These are phyloP conservation scores for Neurospora discreta DNA, from an alignment of 495 filamentous ascomycete species.

Conservation along the genomic window DNA sequence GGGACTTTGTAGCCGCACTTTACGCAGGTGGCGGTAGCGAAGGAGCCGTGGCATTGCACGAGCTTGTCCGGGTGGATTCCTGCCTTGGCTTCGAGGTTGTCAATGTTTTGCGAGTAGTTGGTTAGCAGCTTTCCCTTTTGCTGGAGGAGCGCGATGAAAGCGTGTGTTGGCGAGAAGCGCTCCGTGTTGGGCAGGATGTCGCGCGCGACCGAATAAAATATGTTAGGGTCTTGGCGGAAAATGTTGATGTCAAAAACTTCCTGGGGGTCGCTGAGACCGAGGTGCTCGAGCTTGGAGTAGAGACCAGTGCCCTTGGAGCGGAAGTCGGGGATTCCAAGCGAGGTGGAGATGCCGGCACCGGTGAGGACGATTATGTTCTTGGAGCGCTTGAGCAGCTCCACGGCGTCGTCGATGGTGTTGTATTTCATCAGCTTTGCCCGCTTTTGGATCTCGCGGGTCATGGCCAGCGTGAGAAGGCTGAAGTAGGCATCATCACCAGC, in stretches of 20 bases:
- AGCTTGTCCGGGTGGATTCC: constrained; percentile 76
- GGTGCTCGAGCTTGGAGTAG: constrained; percentile 71
- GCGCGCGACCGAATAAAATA: constrained; percentile 86
- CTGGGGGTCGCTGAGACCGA: constrained; percentile 69
- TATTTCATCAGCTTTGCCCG: constrained; percentile 69
- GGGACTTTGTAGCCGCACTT: constrained; percentile 68
- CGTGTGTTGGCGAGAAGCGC: constrained; percentile 78
- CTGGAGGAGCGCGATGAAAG: constrained; percentile 91
- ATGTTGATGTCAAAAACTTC: constrained; percentile 87
- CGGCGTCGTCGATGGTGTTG: constrained; percentile 84
- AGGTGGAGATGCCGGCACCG: constrained; percentile 85
- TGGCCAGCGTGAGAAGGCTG: constrained; percentile 59
- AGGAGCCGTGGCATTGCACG: constrained; percentile 93
- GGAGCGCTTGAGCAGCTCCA: constrained; percentile 57
- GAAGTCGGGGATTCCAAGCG: constrained; percentile 84
- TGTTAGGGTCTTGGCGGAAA: constrained; percentile 76
- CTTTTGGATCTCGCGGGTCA: constrained; percentile 73
- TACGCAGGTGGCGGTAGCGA: constrained; percentile 82
- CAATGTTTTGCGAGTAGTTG: constrained; percentile 98
- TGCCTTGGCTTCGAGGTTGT: constrained; percentile 86
- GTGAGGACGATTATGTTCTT: constrained; percentile 88
- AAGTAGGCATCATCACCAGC: constrained; percentile 64
- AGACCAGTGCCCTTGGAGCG: constrained; percentile 74
- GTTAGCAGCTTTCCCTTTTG: constrained; percentile 82
- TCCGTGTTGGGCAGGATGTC: constrained; percentile 73